phyloP scores from a whole-genome alignment of 2,329 filamentous ascomycete species.

The Metarhizium guizhouense region DNA sequence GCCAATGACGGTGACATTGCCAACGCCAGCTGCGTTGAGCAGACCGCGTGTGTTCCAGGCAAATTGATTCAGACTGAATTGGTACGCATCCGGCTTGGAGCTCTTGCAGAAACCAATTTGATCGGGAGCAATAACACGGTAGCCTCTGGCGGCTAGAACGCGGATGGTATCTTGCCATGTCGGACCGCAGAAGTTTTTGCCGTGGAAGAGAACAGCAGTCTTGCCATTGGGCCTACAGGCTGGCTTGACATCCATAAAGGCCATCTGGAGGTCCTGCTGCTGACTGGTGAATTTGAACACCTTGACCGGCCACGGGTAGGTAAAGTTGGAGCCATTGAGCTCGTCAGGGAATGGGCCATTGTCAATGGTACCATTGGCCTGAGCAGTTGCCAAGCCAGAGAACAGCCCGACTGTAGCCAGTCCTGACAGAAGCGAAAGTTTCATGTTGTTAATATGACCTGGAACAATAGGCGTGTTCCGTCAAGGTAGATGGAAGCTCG shows the following conservation, averaged over 20 bases:
- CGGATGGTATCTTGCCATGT: slow-evolving; percentile 42
- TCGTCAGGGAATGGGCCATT: slow-evolving; percentile 29
- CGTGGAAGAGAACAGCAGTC: slow-evolving; percentile 41
- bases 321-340: slow-evolving; percentile 41
- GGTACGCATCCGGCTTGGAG: slow-evolving; percentile 39
- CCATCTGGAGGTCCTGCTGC: slow-evolving; percentile 40
- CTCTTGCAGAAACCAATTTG: slow-evolving; percentile 51
- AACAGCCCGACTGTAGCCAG: slow-evolving; percentile 12
- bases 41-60: slow-evolving; percentile 41
- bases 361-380: slow-evolving; percentile 21
- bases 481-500: not conserved
- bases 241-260: slow-evolving; percentile 43
- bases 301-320: slow-evolving; percentile 42
- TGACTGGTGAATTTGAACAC: slow-evolving; percentile 40
- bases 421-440: slow-evolving; percentile 12
- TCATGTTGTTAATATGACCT: slow-evolving; percentile 12
- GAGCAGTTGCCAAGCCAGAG: slow-evolving; percentile 14
- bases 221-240: slow-evolving; percentile 24
- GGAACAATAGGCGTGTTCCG: not conserved
- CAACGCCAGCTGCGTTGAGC: slow-evolving; percentile 32
- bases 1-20: slow-evolving; percentile 37
- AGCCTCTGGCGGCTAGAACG: slow-evolving; percentile 31
- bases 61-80: slow-evolving; percentile 43
- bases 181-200: slow-evolving; percentile 47
- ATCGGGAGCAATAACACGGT: slow-evolving; percentile 44